Evolutionary conservation across 495 filamentous ascomycete species (phyloP).

Genomic region (Ramalina peruviana): DNA sequence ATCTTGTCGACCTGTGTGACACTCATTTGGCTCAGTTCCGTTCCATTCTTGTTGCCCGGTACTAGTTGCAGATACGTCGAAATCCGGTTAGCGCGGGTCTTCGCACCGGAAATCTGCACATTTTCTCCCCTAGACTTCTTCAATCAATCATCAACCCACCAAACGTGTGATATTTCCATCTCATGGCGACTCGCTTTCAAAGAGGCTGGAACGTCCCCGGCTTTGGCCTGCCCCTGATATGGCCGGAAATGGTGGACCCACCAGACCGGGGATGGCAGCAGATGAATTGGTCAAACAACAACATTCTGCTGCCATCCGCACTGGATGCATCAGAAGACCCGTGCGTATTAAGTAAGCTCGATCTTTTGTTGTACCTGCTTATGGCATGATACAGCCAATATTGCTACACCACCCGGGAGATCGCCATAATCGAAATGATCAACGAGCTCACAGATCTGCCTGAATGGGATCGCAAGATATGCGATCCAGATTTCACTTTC

Average conservation of each 20-base stretch:
- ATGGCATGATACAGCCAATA: conserved; percentile 15
- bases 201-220: conserved; percentile 22
- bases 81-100: too few species aligned
- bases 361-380: not conserved
- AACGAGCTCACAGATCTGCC: conserved; percentile 22
- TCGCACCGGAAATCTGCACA: too few species aligned
- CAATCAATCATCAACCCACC: too few species aligned
- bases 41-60: too few species aligned
- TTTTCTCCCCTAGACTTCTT: too few species aligned
- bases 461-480: conserved; percentile 20
- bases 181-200: conserved; percentile 9
- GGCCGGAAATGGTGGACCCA: conserved; percentile 16
- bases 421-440: conserved; percentile 20
- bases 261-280: not conserved
- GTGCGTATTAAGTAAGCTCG: conserved; percentile 17
- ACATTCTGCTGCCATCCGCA: conserved; percentile 5
- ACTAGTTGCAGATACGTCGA: too few species aligned
- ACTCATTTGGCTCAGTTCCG: too few species aligned
- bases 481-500: conserved; percentile 9
- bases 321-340: conserved; percentile 18
- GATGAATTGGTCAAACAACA: not conserved
- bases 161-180: too few species aligned
- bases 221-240: conserved; percentile 28
- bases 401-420: conserved; percentile 28
- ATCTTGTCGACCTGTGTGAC: too few species aligned